Conservation (phyloP, 306 rosid species). For the Senna tora region DNA sequence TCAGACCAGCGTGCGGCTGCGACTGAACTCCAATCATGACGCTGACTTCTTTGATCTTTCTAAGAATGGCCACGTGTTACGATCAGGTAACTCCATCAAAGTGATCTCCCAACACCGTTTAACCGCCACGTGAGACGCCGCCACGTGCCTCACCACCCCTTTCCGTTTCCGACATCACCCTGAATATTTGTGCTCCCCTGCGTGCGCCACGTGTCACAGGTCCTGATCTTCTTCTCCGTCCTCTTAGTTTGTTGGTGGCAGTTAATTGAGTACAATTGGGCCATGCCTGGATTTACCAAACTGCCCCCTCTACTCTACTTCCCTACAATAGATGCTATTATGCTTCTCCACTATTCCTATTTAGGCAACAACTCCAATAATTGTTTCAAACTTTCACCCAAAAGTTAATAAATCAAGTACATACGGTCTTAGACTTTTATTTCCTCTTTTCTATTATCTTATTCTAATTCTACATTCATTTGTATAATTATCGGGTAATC, state of each 20-base stretch:
- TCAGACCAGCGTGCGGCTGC: constrained; percentile 29
- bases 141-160: constrained; percentile 28
- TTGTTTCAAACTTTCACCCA: neutral
- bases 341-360: neutral
- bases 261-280: neutral
- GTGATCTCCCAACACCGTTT: neutral
- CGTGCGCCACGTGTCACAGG: constrained; percentile 22
- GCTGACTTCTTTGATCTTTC: neutral
- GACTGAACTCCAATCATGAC: neutral
- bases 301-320: neutral
- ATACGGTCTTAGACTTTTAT: neutral
- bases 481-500: too few relatives aligned
- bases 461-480: too few relatives aligned
- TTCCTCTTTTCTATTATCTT: neutral
- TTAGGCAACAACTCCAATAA: neutral
- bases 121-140: neutral
- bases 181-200: constrained; percentile 6
- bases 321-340: too few relatives aligned
- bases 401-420: neutral
- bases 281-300: neutral
- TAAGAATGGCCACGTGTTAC: neutral
- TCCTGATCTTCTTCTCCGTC: neutral
- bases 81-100: neutral
- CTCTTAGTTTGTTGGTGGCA: neutral
- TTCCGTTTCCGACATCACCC: neutral